Conservation (phyloP, 83 land plant genomes). For the Picea abies region DNA sequence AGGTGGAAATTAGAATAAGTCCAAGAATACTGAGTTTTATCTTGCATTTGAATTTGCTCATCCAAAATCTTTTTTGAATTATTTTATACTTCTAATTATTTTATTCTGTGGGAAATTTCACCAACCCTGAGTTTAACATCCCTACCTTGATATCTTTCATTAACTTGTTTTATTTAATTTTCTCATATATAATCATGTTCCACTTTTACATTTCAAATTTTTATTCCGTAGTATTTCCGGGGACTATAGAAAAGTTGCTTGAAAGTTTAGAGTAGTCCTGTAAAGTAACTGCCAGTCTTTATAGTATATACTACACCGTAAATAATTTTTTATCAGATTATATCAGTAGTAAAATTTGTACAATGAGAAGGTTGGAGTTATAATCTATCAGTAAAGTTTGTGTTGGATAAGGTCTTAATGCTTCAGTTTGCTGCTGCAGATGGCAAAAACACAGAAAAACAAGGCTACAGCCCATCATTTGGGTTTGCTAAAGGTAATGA, state of each 20-base stretch:
- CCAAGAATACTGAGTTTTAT: no score
- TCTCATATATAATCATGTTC: neutral
- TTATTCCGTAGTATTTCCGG: neutral
- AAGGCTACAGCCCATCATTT: constrained; percentile 99
- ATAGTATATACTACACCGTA: neutral
- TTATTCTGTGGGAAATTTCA: no score
- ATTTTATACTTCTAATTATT: no score
- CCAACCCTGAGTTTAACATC: no score
- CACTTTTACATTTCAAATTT: neutral
- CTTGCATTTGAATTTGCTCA: no score
- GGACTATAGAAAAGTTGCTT: neutral
- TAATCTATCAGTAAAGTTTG: neutral
- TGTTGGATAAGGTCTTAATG: neutral
- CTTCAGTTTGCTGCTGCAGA: constrained; percentile 52
- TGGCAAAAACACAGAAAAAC: constrained; percentile 99
- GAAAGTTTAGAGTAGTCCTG: no score
- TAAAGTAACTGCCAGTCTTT: neutral
- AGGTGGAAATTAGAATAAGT: no score
- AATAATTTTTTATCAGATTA: neutral
- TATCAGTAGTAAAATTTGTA: neutral
- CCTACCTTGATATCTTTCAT: no score
- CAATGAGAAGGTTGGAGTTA: constrained; percentile 1
- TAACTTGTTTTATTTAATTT: neutral
- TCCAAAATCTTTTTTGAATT: no score
- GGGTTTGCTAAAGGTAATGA: constrained; percentile 91